Evolutionary conservation across 2,329 filamentous ascomycete species (phyloP).

Genomic region (Alternaria dauci): DNA sequence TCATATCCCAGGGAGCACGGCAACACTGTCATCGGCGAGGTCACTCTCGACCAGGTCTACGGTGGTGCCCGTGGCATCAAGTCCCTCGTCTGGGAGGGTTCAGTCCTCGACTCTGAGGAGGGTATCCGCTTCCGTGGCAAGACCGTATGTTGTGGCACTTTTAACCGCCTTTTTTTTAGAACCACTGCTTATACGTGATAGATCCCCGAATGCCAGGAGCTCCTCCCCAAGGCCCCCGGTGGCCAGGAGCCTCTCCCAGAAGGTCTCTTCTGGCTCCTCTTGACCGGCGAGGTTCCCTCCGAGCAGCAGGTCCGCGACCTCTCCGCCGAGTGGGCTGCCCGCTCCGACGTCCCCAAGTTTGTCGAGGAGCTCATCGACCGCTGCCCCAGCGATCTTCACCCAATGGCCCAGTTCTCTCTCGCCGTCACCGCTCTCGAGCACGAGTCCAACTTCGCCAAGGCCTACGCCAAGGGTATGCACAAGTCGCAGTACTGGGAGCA

Average conservation of each 20-base stretch:
- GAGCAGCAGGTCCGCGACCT: constrained; percentile 99
- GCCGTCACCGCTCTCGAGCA: constrained; percentile 98
- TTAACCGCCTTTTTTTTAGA: background rate
- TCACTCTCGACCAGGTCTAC: constrained; percentile 99
- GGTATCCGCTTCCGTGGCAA: constrained; percentile 99
- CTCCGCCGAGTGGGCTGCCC: constrained; percentile 98
- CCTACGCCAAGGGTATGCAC: constrained; percentile 98
- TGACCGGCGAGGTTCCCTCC: constrained; percentile 96
- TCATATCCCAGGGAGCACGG: constrained; percentile 78
- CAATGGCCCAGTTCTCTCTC: constrained; percentile 99
- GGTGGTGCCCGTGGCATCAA: constrained; percentile 99
- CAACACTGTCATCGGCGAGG: constrained; percentile 94
- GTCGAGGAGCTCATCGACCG: constrained; percentile 99
- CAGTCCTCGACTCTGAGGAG: constrained; percentile 97
- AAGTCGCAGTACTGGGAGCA: constrained; percentile 99
- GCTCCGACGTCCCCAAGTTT: constrained; percentile 96
- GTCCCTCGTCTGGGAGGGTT: constrained; percentile 94
- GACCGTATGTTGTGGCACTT: constrained; percentile 66
- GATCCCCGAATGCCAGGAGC: constrained; percentile 97
- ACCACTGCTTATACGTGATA: constrained; percentile 44
- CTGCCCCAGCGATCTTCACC: constrained; percentile 98
- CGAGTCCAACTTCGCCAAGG: constrained; percentile 96
- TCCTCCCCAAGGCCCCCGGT: constrained; percentile 95
- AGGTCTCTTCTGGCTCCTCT: constrained; percentile 99
- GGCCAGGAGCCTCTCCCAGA: constrained; percentile 97